These are phyloP conservation scores for Aspergillus olivimuriae DNA, from an alignment of 495 filamentous ascomycete genomes.

Conservation along the genomic window DNA sequence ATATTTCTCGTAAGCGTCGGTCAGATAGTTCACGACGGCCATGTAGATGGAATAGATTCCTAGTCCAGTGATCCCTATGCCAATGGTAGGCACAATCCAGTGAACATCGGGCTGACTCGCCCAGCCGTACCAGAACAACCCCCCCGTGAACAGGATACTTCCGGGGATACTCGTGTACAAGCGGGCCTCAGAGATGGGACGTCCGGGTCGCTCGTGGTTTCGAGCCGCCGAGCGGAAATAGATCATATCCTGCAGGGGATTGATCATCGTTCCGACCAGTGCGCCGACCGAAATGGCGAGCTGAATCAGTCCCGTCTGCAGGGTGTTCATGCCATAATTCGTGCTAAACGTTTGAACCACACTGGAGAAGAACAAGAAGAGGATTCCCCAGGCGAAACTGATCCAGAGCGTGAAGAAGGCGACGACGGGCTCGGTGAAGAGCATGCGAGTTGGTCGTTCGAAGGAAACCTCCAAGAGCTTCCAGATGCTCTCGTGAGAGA, in stretches of 20 bases:
- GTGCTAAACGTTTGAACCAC: conserved; percentile 32
- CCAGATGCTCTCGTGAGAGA: conserved; percentile 19
- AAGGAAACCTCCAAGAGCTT: conserved; percentile 29
- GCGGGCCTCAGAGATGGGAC: conserved; percentile 34
- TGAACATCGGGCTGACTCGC: conserved; percentile 23
- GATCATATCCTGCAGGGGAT: conserved; percentile 34
- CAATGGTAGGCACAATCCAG: conserved; percentile 37
- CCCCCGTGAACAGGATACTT: conserved; percentile 34
- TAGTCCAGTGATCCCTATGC: conserved; percentile 27
- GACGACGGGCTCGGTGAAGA: conserved; percentile 48
- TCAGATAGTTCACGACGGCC: conserved; percentile 43
- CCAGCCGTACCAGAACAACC: conserved; percentile 42
- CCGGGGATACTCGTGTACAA: conserved; percentile 36
- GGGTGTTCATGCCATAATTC: conserved; percentile 31
- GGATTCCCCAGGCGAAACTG: conserved; percentile 46
- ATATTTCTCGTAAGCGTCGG: conserved; percentile 39
- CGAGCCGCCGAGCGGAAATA: conserved; percentile 25
- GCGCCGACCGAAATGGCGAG: conserved; percentile 39
- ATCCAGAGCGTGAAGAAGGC: conserved; percentile 46
- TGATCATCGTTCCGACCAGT: conserved; percentile 34
- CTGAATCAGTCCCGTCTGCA: conserved; percentile 31
- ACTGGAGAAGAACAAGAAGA: conserved; percentile 42
- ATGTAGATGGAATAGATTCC: conserved; percentile 43
- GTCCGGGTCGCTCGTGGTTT: conserved; percentile 24
- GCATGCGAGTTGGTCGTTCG: conserved; percentile 40